Evolutionary conservation across 257 asterid genomes (phyloP), one percentile per base, ranked within the genome.

Genomic region (Forsythia suspensa): DNA sequence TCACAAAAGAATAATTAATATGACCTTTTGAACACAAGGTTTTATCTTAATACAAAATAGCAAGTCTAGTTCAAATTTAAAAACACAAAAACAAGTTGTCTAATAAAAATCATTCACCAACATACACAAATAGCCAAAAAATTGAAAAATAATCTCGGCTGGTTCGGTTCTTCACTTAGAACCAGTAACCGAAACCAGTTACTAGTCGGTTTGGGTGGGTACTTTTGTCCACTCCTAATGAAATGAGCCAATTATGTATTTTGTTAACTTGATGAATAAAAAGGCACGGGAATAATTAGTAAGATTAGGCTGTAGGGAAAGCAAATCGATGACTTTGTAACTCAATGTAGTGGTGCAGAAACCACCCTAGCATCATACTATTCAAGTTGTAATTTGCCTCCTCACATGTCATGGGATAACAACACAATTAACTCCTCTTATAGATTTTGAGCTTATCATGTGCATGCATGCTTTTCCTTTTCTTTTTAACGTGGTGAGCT

Each of bases 401-500:
- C 46, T 55, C 29, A 18, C 5, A 55, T 55, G 65, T 6, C 6
- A 4, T 55, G 65, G 2, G 24, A 24, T 18, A 18, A 55, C 21
- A 55, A 55, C 24, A 55, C 10, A 55, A 55, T 55, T 55, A 55
- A 16, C 65, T n/a, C n/a, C 34, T 65, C 61, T 73, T 38, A 48
- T 79, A n/a, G 29, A 41, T 20, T 16, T 16, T 65, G 44, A 37
- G 61, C 71, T 79, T 20, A 24, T 73, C n/a, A 63, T 74, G 38
- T 61, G 69, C 69, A 21, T 52, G 29, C 61, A 10, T 43, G 21
- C 63, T 11, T 70, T 38, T 69, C 48, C 38, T 20, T 55, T 37
- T 51, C n/a, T 24, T 38, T 42, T 75, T 11, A 18, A 36, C 40
- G 9, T 37, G 44, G 16, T 51, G 66, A 20, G 46, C 41, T 21